A percentile compares a stretch with the other conserved stretches of the same genome.
Evolutionary conservation across 2,329 filamentous ascomycete genomes (phyloP).

Genomic region (Bisporella sp.): DNA sequence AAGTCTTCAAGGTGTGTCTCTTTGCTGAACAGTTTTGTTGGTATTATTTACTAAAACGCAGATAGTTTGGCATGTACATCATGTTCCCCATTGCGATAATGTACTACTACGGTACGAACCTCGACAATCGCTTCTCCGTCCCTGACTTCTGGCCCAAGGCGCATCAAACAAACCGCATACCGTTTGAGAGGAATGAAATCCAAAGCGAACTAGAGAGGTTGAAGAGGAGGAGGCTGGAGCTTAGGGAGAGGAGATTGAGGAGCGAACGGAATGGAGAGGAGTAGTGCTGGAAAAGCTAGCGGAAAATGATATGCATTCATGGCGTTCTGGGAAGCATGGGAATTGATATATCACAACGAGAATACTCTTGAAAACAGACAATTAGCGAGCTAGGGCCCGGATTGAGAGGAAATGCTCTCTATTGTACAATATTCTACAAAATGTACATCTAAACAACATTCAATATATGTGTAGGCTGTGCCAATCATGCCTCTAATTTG

Average conservation of each 20-base stretch:
- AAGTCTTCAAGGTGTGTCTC: conserved; percentile 78
- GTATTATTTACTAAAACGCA: not conserved
- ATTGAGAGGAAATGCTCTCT: not conserved
- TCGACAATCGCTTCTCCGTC: conserved; percentile 84
- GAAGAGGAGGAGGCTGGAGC: conserved; percentile 20
- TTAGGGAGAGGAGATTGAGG: conserved; percentile 30
- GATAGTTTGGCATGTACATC: conserved; percentile 94
- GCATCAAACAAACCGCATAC: conserved; percentile 69
- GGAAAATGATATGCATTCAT: not conserved
- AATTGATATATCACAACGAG: no score
- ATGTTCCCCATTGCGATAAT: conserved; percentile 98
- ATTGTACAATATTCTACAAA: conserved; percentile 9
- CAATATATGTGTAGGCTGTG: not conserved
- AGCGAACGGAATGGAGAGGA: conserved; percentile 5
- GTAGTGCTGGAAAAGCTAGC: not conserved
- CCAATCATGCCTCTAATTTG: conserved; percentile 37
- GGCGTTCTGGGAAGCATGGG: not conserved
- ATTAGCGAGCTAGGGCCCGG: not conserved
- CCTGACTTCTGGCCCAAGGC: conserved; percentile 89
- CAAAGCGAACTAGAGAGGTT: conserved; percentile 50
- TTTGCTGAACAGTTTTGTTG: not conserved
- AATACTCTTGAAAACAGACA: no score
- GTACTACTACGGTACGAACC: conserved; percentile 99
- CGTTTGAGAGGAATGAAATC: conserved; percentile 75
- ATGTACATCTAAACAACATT: conserved; percentile 11